A percentile compares a stretch with the other conserved stretches of the same genome.
These are phyloP conservation scores for Nemania abortiva DNA, from an alignment of 2,329 filamentous ascomycete genomes.

Conservation along the genomic window DNA sequence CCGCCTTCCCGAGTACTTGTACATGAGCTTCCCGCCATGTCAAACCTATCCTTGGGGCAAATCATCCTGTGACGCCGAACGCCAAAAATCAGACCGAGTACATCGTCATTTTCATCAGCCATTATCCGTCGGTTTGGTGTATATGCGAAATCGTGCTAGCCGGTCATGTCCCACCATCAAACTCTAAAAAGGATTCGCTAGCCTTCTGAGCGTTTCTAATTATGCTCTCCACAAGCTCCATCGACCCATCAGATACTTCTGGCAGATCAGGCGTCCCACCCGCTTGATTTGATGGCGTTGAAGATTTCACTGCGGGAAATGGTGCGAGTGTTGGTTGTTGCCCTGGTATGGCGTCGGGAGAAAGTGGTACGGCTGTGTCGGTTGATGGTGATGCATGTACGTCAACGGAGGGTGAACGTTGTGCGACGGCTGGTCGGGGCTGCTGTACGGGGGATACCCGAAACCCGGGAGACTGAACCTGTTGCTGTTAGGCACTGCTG, in stretches of 20 bases:
- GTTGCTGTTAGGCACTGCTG: conserved; percentile 52
- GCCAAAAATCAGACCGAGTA: conserved; percentile 22
- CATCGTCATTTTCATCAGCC: conserved; percentile 31
- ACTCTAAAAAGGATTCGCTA: conserved; percentile 41
- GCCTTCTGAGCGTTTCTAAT: conserved; percentile 51
- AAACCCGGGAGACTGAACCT: conserved; percentile 45
- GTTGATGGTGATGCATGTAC: conserved; percentile 21
- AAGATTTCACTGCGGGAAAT: neutral
- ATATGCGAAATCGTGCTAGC: neutral
- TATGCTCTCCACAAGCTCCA: conserved; percentile 52
- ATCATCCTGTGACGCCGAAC: conserved; percentile 18
- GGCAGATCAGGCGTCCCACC: conserved; percentile 45
- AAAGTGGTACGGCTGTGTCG: conserved; percentile 5
- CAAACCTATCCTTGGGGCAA: conserved; percentile 9
- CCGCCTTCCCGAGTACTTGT: conserved; percentile 6
- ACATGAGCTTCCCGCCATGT: conserved; percentile 13
- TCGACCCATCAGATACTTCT: conserved; percentile 51
- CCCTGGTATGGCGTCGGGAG: conserved; percentile 10
- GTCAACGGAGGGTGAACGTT: conserved; percentile 10
- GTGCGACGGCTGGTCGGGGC: conserved; percentile 25
- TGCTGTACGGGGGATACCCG: conserved; percentile 39
- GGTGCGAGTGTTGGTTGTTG: conserved; percentile 1
- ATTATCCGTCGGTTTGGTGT: conserved; percentile 15
- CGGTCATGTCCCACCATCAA: neutral
- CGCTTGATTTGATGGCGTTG: conserved; percentile 8